Conservation (phyloP, 2,329 filamentous ascomycete species). For the Drechslera avenae region DNA sequence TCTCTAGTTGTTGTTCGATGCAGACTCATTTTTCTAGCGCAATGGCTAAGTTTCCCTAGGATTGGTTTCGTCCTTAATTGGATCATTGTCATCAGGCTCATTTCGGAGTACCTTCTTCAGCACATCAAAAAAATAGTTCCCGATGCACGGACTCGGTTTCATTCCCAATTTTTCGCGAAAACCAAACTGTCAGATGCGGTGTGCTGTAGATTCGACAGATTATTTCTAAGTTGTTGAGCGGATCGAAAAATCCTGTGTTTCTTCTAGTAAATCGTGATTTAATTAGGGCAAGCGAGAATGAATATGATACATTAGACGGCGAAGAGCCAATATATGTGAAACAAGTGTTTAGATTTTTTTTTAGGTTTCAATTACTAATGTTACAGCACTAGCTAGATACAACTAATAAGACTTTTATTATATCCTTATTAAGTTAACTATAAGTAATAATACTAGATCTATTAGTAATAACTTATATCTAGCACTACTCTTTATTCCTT, state of each 20-base stretch:
- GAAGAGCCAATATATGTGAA: no score
- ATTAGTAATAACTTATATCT: no score
- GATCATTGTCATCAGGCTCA: conserved; percentile 42
- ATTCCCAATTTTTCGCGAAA: conserved; percentile 42
- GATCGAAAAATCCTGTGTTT: conserved; percentile 43
- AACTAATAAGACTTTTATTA: no score
- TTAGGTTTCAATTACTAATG: no score
- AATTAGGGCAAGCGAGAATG: no score
- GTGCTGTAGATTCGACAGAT: conserved; percentile 40
- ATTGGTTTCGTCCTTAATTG: conserved; percentile 39
- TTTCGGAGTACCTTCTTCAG: conserved; percentile 39
- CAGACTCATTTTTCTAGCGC: conserved; percentile 27
- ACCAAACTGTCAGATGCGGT: conserved; percentile 47
- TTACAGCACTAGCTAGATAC: no score
- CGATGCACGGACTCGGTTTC: conserved; percentile 34
- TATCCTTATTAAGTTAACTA: no score
- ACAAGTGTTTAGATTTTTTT: no score
- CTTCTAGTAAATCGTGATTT: conserved; percentile 33
- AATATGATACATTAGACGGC: no score
- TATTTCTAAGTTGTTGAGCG: conserved; percentile 36
- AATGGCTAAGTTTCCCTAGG: conserved; percentile 48
- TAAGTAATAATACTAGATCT: no score
- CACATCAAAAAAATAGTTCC: conserved; percentile 41
- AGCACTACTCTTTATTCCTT: no score
- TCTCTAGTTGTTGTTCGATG: no score